Evolutionary conservation across 495 filamentous ascomycete genomes (phyloP), one percentile per base, ranked within the genome.

Genomic region (Sporormia fimetaria): DNA sequence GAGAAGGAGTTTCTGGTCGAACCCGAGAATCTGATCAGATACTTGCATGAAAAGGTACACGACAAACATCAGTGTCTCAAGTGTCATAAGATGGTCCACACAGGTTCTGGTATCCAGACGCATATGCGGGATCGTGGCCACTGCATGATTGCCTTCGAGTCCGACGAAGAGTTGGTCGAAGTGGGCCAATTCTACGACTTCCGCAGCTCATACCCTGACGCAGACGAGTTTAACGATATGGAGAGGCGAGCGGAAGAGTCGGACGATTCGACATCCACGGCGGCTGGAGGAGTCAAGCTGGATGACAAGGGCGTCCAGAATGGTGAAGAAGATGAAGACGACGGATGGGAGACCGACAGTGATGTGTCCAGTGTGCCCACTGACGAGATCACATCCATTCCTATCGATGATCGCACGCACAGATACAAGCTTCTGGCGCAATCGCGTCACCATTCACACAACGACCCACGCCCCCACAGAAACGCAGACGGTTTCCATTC

Each of bases 141-240:
- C 61, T 95, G 87, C 67, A 93, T 83, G 73, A 87, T 99, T 47
- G 87, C 83, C 0, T 99, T 92, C 59, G 79, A 81, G 30, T 77
- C 75, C 0, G 83, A 94, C 56, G 81, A 81, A 23, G 86, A 99
- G 55, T 85, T 94, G 63, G 68, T 99, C 12, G 86, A 92, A 39
- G 80, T 99, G 44, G 92, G 90, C n/a, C 82, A 96, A 31, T 96
- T 83, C 64, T 99, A 96, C 64, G 92, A 99, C 59, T 99, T 99
- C 73, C 69, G 80, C 39, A 79, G 78, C 62, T 92, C 90, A 3
- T 99, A 99, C 60, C 86, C 84, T 0, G 90, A 96, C 55, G 66
- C 62, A 8, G 75, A 75, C 35, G 67, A 68, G 3, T 50, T 47
- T 28, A 47, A 55, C 6, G 37, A 33, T 6, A 20, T 42, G 7